Base-by-base conservation (phyloP, 306 rosid species). In the Rosa persica region DNA sequence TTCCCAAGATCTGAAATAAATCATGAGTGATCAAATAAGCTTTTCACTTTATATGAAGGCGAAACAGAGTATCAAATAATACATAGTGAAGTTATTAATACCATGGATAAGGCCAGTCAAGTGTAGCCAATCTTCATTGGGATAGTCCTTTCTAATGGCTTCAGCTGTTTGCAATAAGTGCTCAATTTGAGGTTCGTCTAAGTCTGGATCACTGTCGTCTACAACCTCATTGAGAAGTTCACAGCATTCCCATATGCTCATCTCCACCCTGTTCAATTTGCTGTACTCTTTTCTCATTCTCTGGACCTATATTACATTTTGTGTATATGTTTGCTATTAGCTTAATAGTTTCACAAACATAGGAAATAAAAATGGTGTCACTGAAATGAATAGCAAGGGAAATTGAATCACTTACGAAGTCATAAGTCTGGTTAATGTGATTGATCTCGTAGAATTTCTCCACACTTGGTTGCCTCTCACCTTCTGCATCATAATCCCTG, bases 181-280 rank as follows among this genome's bases (percentile, higher is more conserved):
- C 55, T 88, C 85, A 68, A 91, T 91, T 47, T 93, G 93, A 75
- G 96, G 97, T 48, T 91, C 93, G 48, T 93, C 98, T 81, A 93
- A 88, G 66, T 91, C 98, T 22, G 94, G 98, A 42, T 93, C 98
- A 76, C 96, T 88, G 70, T 91, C 98, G 72, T 93, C 98, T 61
- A 91, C 93, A 67, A 93, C 94, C 49, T 91, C 92, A 78, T 89
- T 89, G 4, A 91, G 89, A 44, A 89, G 90, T 77, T 93, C 98
- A 82, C 94, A 91, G 70, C 97, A 91, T 49, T 93, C 94, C 94
- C 96, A 93, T 27, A 93, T 89, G 74, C 92, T 88, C 97, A 93
- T 93, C 75, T 93, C 93, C 27, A 80, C 90, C 60, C 84, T 89
- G 64, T 90, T 88, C 86, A 93, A 38, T 76, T 87, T 88, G 5